phyloP scores from a whole-genome alignment of 768 basidiomycete species.

The Boletellus emodensis region DNA sequence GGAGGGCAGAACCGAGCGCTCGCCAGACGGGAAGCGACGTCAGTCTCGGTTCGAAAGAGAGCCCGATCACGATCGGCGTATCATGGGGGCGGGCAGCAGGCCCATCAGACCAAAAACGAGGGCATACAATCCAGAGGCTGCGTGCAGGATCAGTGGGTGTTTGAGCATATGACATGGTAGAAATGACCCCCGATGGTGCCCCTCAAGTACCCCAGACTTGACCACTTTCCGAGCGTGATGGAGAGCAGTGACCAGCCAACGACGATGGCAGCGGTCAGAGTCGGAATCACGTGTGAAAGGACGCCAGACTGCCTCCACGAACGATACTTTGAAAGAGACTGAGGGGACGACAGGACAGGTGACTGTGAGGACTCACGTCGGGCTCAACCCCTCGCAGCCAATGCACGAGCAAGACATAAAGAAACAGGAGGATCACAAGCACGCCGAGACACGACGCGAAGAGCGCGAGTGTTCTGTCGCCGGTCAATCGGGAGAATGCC shows the following conservation, averaged over 20 bases:
- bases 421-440: constrained; percentile 64
- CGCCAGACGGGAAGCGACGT: background rate
- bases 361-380: constrained; percentile 46
- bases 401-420: constrained; percentile 68
- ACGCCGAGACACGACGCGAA: constrained; percentile 52
- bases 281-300: constrained; percentile 65
- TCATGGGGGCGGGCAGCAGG: constrained; percentile 61
- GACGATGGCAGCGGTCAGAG: constrained; percentile 65
- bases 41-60: background rate
- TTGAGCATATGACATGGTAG: background rate
- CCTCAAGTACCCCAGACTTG: constrained; percentile 58
- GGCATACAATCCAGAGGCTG: constrained; percentile 68
- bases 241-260: constrained; percentile 63
- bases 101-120: constrained; percentile 73
- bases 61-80: constrained; percentile 42
- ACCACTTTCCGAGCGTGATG: constrained; percentile 63
- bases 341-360: background rate
- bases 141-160: constrained; percentile 2
- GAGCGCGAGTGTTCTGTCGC: constrained; percentile 48
- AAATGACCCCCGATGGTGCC: constrained; percentile 59
- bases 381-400: constrained; percentile 63
- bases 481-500: constrained; percentile 4
- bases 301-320: constrained; percentile 70
- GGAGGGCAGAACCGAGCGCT: background rate
- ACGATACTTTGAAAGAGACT: constrained; percentile 49